A percentile compares a stretch with the other conserved stretches of the same genome.
Conservation (phyloP, 176 grass and related monocot genomes). For the Phoenix dactylifera region DNA sequence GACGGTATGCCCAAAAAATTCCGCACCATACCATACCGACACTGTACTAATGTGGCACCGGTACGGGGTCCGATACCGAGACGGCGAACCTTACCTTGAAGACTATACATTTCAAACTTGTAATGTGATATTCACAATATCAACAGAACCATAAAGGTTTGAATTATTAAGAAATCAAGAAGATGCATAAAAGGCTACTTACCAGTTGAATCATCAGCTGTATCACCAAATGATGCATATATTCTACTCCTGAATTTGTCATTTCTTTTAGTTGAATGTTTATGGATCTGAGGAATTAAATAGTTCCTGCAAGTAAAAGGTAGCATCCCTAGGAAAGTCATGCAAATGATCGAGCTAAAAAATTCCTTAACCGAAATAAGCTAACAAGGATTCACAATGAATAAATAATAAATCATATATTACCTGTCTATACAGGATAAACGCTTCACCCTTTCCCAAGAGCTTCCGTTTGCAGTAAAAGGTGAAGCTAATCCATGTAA, state of each 20-base stretch:
- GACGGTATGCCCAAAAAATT: no score
- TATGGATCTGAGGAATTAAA: slow-evolving; percentile 8
- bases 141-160: background rate
- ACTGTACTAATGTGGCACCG: no score
- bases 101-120: no score
- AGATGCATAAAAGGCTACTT: slow-evolving; percentile 11
- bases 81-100: no score
- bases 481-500: slow-evolving; percentile 33
- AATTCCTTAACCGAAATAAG: background rate
- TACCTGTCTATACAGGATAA: slow-evolving; percentile 37
- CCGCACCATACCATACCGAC: no score
- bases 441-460: slow-evolving; percentile 26
- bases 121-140: no score
- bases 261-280: slow-evolving; percentile 13
- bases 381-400: background rate
- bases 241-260: slow-evolving; percentile 24
- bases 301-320: slow-evolving; percentile 15
- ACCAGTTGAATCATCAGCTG: slow-evolving; percentile 39
- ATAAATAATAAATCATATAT: slow-evolving; percentile 6
- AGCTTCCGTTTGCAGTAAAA: slow-evolving; percentile 24
- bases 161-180: background rate
- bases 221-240: slow-evolving; percentile 52
- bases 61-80: no score
- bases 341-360: background rate
- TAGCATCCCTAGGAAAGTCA: slow-evolving; percentile 5